Base-by-base conservation (phyloP, 495 filamentous ascomycete genomes). In the Polyplosphaeria fusca region DNA sequence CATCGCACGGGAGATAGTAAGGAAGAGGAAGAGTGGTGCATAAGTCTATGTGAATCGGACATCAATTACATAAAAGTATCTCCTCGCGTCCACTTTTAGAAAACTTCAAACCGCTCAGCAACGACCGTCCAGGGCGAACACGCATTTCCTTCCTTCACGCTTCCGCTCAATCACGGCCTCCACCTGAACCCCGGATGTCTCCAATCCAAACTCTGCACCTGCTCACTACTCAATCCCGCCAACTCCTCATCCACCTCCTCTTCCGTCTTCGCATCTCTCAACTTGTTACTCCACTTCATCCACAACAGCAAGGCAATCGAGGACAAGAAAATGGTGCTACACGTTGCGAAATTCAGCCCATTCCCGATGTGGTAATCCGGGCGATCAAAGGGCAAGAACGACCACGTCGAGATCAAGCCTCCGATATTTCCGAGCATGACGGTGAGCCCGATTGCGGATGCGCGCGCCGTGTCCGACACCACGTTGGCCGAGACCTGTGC, bases 351-450 rank as follows among this genome's bases (percentile, higher is more conserved):
- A 64, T 89, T 88, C 30, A 90, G 66, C 0, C 85, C 85, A 68
- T 90, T 88, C 1, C 86, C 86, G 57, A 88, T 86, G 48, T 72
- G 82, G 67, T 86, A 90, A 51, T 87, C 72, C 3, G 86, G 86
- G 0, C 65, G 78, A 65, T 89, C 85, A 38, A 66, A 80, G 0
- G 80, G 76, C 32, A 88, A 65, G 66, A 86, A 90, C 3, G 73
- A 75, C 86, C 86, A 89, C 13, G 85, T 88, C 1, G 81, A 76
- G 63, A 90, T 79, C 32, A 90, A 65, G 0, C 86, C 86, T 25
- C 86, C 86, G 26, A 88, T 68, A 58, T 88, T 88, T 44, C 85
- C 86, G 22, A 86, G 71, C 84, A 87, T 88, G 54, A 88, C 85
- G 27, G 74, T 81, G 0, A 77, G 82, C 4, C 77, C 86, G 44